Base-by-base conservation (phyloP, 177 flowering plant species). In the Vitis hybrid region DNA sequence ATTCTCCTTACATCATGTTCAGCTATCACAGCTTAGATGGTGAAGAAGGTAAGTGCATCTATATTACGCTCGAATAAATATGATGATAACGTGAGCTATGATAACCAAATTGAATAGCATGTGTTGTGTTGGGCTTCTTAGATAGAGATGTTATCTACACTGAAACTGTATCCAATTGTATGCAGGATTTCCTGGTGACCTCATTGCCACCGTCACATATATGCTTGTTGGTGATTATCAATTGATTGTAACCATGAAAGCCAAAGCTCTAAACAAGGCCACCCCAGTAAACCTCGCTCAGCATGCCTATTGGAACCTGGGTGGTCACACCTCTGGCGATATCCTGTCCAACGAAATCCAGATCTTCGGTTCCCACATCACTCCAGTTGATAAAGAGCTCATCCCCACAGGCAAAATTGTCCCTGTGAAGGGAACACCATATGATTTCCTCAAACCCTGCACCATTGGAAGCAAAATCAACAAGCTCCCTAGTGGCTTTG, bases 291-390 rank as follows among this genome's bases (percentile, higher is more conserved):
- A 89, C 74, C 85, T 94, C 11, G 93, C 89, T 6, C 82, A 84
- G 5, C 98, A 94, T 74, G 68, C 89, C 1, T 94, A 89, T 75
- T 92, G 93, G 93, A 94, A 94, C 74, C 87, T 94, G 0, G 91
- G 85, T 1, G 95, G 95, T 57, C 97, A 94, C 59, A 72, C 70
- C 76, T 86, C 88, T 40, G 97, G 95, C 12, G 64, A 82, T 72
- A 84, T 92, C 67, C 72, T 92, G 15, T 79, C 89, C 0, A 77
- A 91, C 71, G 70, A 66, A 0, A 18, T 92, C 61, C 92, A 86
- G 61, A 66, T 94, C 27, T 86, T 81, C 3, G 94, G 77, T 1
- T 87, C 94, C 49, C 24, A 75, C 0, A 77, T 80, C 77, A 94
- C 97, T 0, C 91, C 80, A 1, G 88, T 85, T 0, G 83, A 93